Evolutionary conservation across 345 rosid species (phyloP).

Genomic region (Gossypium raimondii): DNA sequence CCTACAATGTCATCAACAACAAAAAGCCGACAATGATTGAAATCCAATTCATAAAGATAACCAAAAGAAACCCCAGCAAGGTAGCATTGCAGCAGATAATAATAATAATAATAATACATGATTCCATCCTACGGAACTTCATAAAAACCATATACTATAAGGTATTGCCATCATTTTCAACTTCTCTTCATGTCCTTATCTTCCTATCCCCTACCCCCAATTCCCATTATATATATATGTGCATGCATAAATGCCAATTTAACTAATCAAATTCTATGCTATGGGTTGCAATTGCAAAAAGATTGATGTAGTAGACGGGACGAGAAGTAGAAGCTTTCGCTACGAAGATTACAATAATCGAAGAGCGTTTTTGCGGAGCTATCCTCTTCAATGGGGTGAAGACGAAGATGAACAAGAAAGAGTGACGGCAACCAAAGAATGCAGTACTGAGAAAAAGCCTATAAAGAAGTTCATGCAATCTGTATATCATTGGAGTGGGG

Average conservation of each 20-base stretch:
- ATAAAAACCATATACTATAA: slow-evolving; percentile 20
- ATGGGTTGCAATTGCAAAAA: slow-evolving; percentile 22
- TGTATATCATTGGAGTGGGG: slow-evolving; percentile 38
- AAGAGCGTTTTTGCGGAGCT: slow-evolving; percentile 45
- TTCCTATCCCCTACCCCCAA: background rate
- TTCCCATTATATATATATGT: slow-evolving; percentile 4
- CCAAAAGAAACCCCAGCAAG: background rate
- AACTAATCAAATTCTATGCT: background rate
- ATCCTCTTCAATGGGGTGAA: slow-evolving; percentile 47
- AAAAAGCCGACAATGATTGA: background rate
- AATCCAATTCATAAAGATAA: background rate
- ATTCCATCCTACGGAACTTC: slow-evolving; percentile 6
- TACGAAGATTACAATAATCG: slow-evolving; percentile 34
- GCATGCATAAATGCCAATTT: background rate
- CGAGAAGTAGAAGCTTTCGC: slow-evolving; percentile 36
- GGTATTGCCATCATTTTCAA: background rate
- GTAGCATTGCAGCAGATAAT: background rate
- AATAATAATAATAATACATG: background rate
- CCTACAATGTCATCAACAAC: no score
- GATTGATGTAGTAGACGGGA: slow-evolving; percentile 23
- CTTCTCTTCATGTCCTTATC: background rate
- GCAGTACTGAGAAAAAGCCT: slow-evolving; percentile 19
- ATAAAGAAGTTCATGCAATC: slow-evolving; percentile 36
- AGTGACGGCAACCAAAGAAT: background rate
- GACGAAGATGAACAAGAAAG: slow-evolving; percentile 23